Evolutionary conservation across 169 alveolate species (phyloP), one percentile per base, ranked within the genome.

Genomic region (Cardiosporidium cionae): DNA sequence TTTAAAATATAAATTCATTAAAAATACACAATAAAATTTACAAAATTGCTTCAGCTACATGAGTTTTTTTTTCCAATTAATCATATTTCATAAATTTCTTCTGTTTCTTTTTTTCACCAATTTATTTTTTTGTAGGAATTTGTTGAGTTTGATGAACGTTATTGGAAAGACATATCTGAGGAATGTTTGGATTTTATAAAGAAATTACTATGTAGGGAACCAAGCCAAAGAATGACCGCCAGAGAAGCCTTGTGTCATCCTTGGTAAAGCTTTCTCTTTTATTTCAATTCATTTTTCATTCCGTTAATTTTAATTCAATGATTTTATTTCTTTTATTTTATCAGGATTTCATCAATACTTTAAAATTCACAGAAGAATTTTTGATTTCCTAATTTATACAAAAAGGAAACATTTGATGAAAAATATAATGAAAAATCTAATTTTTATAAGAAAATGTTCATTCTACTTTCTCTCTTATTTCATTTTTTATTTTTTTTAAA

Each of bases 231-330:
- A 63, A 23, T 81, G 77, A 69, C 52, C 62, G 83, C 77, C 29
- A 68, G 73, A 33, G 81, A 75, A 31, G 86, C 86, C n/a, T 65
- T 81, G 31, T 77, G 35, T 1, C 86, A 81, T 29, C 86, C 86
- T 52, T 81, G 86, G 86, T 81, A 68, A 75, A 35, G n/a, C n/a
- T n/a, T n/a, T n/a, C n/a, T n/a, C n/a, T n/a, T n/a, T n/a, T n/a
- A n/a, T n/a, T n/a, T n/a, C n/a, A n/a, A n/a, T n/a, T n/a, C n/a
- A n/a, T n/a, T n/a, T n/a, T n/a, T n/a, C n/a, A n/a, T n/a, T n/a
- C n/a, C n/a, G n/a, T n/a, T n/a, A n/a, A n/a, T n/a, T n/a, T n/a
- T n/a, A n/a, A n/a, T n/a, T n/a, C n/a, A n/a, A n/a, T n/a, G n/a
- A n/a, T n/a, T n/a, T n/a, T n/a, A n/a, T n/a, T n/a, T n/a, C n/a